Base-by-base conservation (phyloP, 208 protist species). In the Trypanosoma lewisi region DNA sequence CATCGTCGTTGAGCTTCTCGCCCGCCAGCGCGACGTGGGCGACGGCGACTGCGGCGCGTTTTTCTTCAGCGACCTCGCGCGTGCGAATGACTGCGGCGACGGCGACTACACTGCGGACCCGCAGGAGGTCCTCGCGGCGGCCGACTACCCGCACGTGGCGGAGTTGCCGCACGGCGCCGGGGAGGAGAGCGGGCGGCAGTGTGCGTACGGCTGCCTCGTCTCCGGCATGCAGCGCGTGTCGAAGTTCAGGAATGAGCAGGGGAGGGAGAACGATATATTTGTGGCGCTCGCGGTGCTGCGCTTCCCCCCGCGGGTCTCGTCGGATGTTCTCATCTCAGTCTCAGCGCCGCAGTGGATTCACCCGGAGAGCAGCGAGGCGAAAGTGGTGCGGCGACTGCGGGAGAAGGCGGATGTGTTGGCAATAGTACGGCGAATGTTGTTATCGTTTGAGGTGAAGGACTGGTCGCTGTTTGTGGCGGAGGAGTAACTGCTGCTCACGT, bases 401-500 rank as follows among this genome's bases (percentile, higher is more conserved):
- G 69, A 68, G 2, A 70, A 70, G 45, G 63, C 73, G 54, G 82
- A 88, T 61, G 72, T 79, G 0, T 6, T 51, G 14, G 25, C n/a
- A 19, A 33, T 83, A 21, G 41, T 93, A 31, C 39, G 44, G 19
- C 59, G 54, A 21, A 73, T 63, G 4, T n/a, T 89, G 0, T 34
- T 30, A 4, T 71, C 78, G 17, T 71, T 93, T 33, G 64, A 68
- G 21, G 68, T 93, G 33, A 37, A 73, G 11, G 75, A 89, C 4
- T 93, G 82, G 80, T 69, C 63, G 0, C 67, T 93, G 9, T 93
- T 91, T 70, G 82, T 88, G 23, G 74, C 70, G 0, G 85, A 91
- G 57, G 70, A 70, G 0, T 67, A 68, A 50, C 2, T 19, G 31
- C 52, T 49, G 16, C n/a, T 27, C 9, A 33, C 1, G 33, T 33